phyloP scores from a whole-genome alignment of 2,329 filamentous ascomycete genomes.

The Boeremia exigua region DNA sequence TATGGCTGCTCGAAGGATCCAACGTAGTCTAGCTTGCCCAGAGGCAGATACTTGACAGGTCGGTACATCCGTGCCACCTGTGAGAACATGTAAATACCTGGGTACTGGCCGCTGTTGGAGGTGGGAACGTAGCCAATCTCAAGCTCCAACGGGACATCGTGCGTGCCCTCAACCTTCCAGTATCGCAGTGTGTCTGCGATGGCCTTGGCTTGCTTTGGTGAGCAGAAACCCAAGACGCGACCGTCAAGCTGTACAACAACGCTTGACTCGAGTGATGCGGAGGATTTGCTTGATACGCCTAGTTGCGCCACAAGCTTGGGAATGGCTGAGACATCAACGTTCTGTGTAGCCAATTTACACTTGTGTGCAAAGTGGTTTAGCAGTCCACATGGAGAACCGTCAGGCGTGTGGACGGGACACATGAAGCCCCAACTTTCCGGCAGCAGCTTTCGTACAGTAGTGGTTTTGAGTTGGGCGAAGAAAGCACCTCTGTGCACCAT shows the following conservation, averaged over 20 bases:
- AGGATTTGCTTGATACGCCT: constrained; percentile 76
- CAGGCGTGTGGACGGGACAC: constrained; percentile 95
- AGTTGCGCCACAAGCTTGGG: constrained; percentile 78
- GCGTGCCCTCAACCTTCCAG: constrained; percentile 91
- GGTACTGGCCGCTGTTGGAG: constrained; percentile 91
- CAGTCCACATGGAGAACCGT: constrained; percentile 92
- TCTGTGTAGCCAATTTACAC: constrained; percentile 82
- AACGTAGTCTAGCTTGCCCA: constrained; percentile 85
- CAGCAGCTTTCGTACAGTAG: constrained; percentile 90
- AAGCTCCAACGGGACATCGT: constrained; percentile 79
- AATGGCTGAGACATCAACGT: constrained; percentile 75
- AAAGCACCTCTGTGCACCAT: constrained; percentile 99
- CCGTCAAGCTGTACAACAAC: constrained; percentile 92
- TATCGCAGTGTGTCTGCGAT: constrained; percentile 88
- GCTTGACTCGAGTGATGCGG: constrained; percentile 80
- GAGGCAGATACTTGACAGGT: constrained; percentile 88
- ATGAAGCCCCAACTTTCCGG: constrained; percentile 98
- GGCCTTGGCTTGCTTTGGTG: constrained; percentile 78
- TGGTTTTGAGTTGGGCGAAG: constrained; percentile 97
- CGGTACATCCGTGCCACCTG: constrained; percentile 84
- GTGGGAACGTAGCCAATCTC: constrained; percentile 92
- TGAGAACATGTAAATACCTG: constrained; percentile 92
- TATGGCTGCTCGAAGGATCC: constrained; percentile 96
- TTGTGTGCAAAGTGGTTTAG: constrained; percentile 96
- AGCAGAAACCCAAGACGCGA: constrained; percentile 86